Evolutionary conservation across 345 rosid genomes (phyloP), one percentile per base, ranked within the genome.

Genomic region (Lumnitzera littorea): DNA sequence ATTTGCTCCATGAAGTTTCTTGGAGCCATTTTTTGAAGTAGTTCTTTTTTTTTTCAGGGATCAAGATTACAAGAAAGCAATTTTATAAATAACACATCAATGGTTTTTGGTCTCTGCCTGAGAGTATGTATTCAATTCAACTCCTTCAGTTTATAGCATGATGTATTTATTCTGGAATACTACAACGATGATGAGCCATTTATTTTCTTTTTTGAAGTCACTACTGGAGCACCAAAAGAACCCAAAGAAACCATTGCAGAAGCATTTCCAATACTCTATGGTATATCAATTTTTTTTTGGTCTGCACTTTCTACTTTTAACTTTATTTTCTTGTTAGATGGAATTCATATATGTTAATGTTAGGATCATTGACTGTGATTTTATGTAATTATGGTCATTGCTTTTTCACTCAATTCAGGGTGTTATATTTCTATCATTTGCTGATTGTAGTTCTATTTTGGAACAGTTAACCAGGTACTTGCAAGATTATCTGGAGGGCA

Each of bases 1-100:
- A 61, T 48, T 27, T 27, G 31, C 31, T 27, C 5, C 3, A 27
- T 27, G 5, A 27, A 27, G 47, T 54, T 43, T 56, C 15, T 57
- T n/a, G 23, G 13, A 51, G 62, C 25, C 3, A n/a, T 31, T n/a
- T 41, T 50, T 66, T 60, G 29, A 65, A 17, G 47, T 66, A 50
- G 56, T 49, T 49, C 61, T 52, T 61, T 23, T 20, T 20, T 66
- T 76, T 72, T 79, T 76, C 81, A 89, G 98, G 98, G 98, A 17
- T 79, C 85, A 67, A 76, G 96, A 74, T 77, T 92, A 73, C 83
- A 82, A 14, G 96, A 92, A 78, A 92, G 98, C 67, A 89, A 84
- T 76, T 92, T 85, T 70, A 89, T 89, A 78, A 92, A 92, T 67
- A 92, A 89, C 58, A 92, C 96, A 53, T 89, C 95, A 20, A 87